Evolutionary conservation across 1,139 yeast genomes (phyloP), one percentile per base, ranked within the genome.

Genomic region (Kurtzmaniella quercitrusa): DNA sequence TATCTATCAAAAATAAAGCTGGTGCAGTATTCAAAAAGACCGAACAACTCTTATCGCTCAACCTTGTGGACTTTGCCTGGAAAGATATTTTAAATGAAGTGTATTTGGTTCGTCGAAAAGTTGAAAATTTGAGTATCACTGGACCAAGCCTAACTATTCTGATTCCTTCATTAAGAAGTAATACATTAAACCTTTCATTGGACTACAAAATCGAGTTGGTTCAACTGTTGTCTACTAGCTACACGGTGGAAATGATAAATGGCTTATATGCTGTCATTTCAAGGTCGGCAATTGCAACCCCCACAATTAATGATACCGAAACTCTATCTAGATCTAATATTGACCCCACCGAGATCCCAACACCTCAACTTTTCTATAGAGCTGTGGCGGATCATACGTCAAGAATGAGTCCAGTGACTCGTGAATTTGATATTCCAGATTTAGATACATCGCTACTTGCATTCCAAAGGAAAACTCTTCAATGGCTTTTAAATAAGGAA

Each of bases 401-500:
- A 5, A 38, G 41, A 5, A 47, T 68, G 38, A 57, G 65, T 0
- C 37, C 43, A 0, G 49, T 54, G 2, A 50, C 48, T 2, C 49
- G 49, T 3, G 49, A 53, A 2, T 59, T 65, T 44, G 69, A 68
- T 23, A 54, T 74, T n/a, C 76, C 80, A 0, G 80, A 73, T 35
- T 59, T 82, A 15, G 72, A 67, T 21, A 71, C 83, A 0, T 62
- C 65, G 5, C 60, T 82, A 11, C 57, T 83, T 18, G 67, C 68
- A 5, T 87, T 82, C 49, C 95, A 87, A 54, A 65, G 71, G 5
- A 78, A 75, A 41, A 74, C 93, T 0, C 76, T 87, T 0, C 59
- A 68, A 20, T 87, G 95, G 95, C 65, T 84, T 50, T 57, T 87
- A 5, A 50, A 63, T 0, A 72, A 71, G 47, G 95, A 87, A 55